Evolutionary conservation across 768 basidiomycete genomes (phyloP).

Genomic region (Leccinum subtestaceum): DNA sequence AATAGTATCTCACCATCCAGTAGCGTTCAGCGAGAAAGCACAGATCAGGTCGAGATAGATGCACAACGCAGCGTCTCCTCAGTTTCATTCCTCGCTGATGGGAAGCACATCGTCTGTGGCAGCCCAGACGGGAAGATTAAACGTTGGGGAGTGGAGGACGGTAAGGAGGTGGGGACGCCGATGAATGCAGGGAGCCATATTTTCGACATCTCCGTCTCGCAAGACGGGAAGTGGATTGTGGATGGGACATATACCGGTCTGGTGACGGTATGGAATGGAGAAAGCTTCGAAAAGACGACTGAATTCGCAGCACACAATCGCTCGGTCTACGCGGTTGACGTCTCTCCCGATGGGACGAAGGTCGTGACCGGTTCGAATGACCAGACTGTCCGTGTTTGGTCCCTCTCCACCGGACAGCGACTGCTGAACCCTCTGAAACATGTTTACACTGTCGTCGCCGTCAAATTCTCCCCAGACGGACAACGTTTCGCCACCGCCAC

Average conservation of each 20-base stretch:
- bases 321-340: background rate
- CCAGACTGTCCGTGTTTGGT: constrained; percentile 5
- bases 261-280: background rate
- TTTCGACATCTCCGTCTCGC: background rate
- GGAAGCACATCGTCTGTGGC: background rate
- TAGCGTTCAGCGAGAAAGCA: background rate
- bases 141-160: background rate
- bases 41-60: background rate
- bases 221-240: background rate
- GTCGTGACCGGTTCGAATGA: background rate
- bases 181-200: background rate
- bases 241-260: background rate
- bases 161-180: background rate
- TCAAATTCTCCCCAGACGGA: constrained; percentile 13
- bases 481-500: background rate
- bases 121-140: background rate
- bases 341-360: constrained; percentile 6
- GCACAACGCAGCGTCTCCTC: background rate
- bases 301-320: background rate
- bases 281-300: background rate
- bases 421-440: background rate
- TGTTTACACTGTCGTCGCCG: background rate
- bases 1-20: background rate
- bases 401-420: background rate
- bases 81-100: background rate